phyloP scores from a whole-genome alignment of 2,329 filamentous ascomycete genomes.

The Stemphylium vesicarium region DNA sequence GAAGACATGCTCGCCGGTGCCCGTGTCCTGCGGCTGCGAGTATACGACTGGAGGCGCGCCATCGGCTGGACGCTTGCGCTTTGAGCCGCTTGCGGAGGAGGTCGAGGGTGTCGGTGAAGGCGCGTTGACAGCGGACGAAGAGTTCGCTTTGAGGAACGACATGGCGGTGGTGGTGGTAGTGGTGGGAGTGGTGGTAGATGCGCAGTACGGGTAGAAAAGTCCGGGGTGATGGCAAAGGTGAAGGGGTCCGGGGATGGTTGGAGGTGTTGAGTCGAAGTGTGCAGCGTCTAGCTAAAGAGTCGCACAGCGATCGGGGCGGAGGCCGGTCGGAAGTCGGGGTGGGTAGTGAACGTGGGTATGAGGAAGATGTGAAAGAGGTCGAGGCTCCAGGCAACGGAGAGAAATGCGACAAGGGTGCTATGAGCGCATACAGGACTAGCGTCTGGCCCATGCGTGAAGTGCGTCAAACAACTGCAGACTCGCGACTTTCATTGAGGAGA shows the following conservation, averaged over 20 bases:
- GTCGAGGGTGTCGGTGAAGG: constrained; percentile 65
- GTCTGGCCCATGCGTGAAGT: constrained; percentile 16
- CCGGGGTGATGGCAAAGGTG: background rate
- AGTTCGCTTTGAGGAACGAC: constrained; percentile 44
- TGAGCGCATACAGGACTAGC: constrained; percentile 27
- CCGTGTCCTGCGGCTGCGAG: constrained; percentile 78
- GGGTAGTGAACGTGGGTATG: constrained; percentile 12
- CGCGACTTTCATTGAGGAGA: constrained; percentile 22
- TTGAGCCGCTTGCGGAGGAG: constrained; percentile 48
- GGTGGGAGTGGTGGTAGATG: no score
- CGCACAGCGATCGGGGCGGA: constrained; percentile 26
- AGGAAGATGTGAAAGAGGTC: background rate
- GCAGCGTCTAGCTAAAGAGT: constrained; percentile 45
- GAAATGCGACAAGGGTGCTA: constrained; percentile 10
- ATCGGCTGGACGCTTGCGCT: constrained; percentile 64
- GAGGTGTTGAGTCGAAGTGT: constrained; percentile 12
- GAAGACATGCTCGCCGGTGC: constrained; percentile 79
- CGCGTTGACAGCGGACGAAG: constrained; percentile 54
- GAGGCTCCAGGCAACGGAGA: constrained; percentile 5
- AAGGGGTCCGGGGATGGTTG: background rate
- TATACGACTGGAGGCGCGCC: constrained; percentile 62
- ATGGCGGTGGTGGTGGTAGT: constrained; percentile 28
- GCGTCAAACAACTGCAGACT: constrained; percentile 29
- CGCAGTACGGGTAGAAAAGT: background rate
- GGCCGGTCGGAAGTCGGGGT: background rate